Evolutionary conservation across 495 filamentous ascomycete species (phyloP).

Genomic region (Polyplosphaeria fusca): DNA sequence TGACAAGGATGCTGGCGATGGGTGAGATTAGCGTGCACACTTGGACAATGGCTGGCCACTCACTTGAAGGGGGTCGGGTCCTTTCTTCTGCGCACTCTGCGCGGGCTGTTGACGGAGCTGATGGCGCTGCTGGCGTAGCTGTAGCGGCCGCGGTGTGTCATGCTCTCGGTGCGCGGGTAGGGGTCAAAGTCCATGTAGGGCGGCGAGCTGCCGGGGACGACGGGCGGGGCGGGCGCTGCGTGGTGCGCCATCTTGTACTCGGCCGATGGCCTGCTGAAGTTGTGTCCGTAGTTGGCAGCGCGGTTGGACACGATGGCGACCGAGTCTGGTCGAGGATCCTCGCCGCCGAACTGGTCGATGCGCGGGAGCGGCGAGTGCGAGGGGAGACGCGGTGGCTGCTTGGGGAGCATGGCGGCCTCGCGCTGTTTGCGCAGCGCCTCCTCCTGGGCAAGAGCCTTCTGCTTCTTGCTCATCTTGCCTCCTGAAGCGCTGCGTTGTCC

Average conservation of each 20-base stretch:
- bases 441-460: conserved; percentile 57
- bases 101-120: conserved; percentile 90
- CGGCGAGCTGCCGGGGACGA: conserved; percentile 46
- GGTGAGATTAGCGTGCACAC: conserved; percentile 10
- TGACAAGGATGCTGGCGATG: conserved; percentile 72
- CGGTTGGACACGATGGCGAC: conserved; percentile 59
- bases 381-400: conserved; percentile 75
- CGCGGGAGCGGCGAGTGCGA: conserved; percentile 64
- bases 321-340: conserved; percentile 63
- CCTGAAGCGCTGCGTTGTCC: conserved; percentile 47
- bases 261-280: conserved; percentile 33
- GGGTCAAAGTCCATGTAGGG: conserved; percentile 57
- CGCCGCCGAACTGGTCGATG: conserved; percentile 69
- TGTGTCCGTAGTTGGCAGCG: conserved; percentile 41
- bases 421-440: conserved; percentile 65
- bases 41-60: conserved; percentile 41
- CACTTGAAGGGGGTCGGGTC: conserved; percentile 98
- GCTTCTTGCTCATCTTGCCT: conserved; percentile 65
- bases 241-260: conserved; percentile 27
- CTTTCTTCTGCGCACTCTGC: conserved; percentile 87
- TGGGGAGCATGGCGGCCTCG: conserved; percentile 58
- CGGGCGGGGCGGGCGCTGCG: conserved; percentile 44
- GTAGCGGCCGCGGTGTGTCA: conserved; percentile 94
- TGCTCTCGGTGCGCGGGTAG: conserved; percentile 82
- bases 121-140: conserved; percentile 92